phyloP scores from a whole-genome alignment of 768 basidiomycete genomes.

The Boletellus ananas region DNA sequence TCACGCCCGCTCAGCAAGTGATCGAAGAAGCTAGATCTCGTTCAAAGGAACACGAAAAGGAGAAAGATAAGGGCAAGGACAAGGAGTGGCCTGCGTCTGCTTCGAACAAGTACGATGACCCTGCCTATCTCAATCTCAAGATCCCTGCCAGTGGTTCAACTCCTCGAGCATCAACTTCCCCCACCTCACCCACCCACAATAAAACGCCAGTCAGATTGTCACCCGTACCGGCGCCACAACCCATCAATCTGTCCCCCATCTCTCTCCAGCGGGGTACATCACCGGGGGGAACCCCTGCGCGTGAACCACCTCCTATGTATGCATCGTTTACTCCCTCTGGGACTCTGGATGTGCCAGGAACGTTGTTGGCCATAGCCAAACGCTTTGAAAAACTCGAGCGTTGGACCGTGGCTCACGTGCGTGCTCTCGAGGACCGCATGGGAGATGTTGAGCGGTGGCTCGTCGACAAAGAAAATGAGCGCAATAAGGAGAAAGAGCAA shows the following conservation, averaged over 20 bases:
- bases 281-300: constrained; percentile 34
- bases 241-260: constrained; percentile 55
- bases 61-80: constrained; percentile 39
- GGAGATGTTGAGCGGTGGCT: constrained; percentile 88
- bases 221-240: constrained; percentile 40
- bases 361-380: constrained; percentile 64
- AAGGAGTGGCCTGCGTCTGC: constrained; percentile 57
- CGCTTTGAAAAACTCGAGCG: constrained; percentile 88
- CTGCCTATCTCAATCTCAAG: constrained; percentile 54
- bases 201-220: constrained; percentile 29
- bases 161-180: constrained; percentile 46
- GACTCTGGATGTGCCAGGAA: constrained; percentile 69
- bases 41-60: constrained; percentile 46
- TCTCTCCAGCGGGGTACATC: constrained; percentile 51
- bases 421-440: constrained; percentile 89
- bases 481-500: constrained; percentile 41
- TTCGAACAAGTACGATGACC: constrained; percentile 53
- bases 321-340: constrained; percentile 72
- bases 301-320: constrained; percentile 66
- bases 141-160: constrained; percentile 45
- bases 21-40: constrained; percentile 69
- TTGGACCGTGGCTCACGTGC: constrained; percentile 86
- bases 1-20: constrained; percentile 85
- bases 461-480: constrained; percentile 75
- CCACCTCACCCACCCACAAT: constrained; percentile 61